These are phyloP conservation scores for Carex cristatella DNA, from an alignment of 176 grass and related monocot genomes.

Conservation along the genomic window DNA sequence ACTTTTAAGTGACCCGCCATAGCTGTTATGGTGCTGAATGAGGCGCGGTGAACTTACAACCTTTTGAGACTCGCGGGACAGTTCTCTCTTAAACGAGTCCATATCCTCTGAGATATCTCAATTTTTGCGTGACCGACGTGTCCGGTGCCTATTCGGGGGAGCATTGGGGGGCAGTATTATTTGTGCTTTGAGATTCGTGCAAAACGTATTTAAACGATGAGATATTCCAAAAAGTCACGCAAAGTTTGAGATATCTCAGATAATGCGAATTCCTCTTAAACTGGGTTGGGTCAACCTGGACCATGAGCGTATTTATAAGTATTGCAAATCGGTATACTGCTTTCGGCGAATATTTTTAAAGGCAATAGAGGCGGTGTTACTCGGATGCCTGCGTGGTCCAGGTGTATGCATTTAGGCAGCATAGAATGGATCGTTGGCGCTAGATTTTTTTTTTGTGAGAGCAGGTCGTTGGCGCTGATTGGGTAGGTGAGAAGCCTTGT, in stretches of 20 bases:
- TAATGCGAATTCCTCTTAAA: not conserved
- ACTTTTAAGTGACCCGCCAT: not conserved
- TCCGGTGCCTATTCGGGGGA: no score
- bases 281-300: not conserved
- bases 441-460: no score
- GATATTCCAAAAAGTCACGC: no score
- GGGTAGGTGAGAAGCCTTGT: not conserved
- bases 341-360: not conserved
- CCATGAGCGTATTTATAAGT: not conserved
- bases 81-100: no score
- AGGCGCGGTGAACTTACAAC: not conserved
- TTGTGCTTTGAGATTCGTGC: no score
- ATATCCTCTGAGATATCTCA: no score
- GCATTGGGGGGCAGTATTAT: no score
- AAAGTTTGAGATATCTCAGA: no score
- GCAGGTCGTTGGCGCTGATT: not conserved
- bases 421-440: not conserved
- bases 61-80: not conserved
- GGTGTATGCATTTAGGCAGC: not conserved
- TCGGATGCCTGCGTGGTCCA: not conserved
- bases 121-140: no score
- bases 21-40: not conserved
- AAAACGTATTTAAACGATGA: no score
- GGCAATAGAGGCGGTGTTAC: not conserved
- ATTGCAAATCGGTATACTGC: not conserved